Conservation (phyloP, 2,329 filamentous ascomycete species). For the Xenoacremonium recifei region DNA sequence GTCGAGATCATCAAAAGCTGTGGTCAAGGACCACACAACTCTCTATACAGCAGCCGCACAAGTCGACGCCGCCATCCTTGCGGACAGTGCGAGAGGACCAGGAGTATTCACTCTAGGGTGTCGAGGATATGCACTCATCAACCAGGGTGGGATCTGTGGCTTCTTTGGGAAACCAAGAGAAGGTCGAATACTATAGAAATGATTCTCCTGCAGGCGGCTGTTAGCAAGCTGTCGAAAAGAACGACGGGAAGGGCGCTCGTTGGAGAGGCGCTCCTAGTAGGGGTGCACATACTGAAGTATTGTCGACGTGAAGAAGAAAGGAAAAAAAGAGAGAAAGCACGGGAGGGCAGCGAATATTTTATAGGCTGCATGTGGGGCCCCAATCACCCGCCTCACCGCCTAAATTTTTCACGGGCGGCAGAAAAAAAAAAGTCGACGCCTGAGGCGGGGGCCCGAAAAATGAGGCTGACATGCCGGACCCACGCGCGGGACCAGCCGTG, state of each 20-base stretch:
- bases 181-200: constrained; percentile 95
- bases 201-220: constrained; percentile 62
- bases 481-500: neutral
- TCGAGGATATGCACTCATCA: constrained; percentile 86
- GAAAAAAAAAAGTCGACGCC: constrained; percentile 6
- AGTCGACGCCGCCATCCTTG: constrained; percentile 52
- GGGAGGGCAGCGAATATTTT: constrained; percentile 38
- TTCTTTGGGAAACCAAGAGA: constrained; percentile 86
- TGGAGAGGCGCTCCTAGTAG: constrained; percentile 23
- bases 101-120: constrained; percentile 82
- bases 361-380: constrained; percentile 25
- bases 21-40: too few species aligned
- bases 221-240: constrained; percentile 16
- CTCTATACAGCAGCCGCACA: constrained; percentile 62
- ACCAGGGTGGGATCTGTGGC: constrained; percentile 92
- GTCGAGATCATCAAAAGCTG: constrained; percentile 80
- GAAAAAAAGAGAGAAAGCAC: constrained; percentile 39
- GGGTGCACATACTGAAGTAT: constrained; percentile 54
- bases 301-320: constrained; percentile 60
- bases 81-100: constrained; percentile 59
- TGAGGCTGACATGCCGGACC: neutral
- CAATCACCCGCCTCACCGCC: constrained; percentile 31
- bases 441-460: neutral
- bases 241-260: neutral
- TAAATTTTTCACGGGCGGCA: constrained; percentile 31